A percentile compares a stretch with the other conserved stretches of the same genome.
Evolutionary conservation across 192 early-diverging fungal species (phyloP).

Genomic region (Hyaloraphidium curvatum): DNA sequence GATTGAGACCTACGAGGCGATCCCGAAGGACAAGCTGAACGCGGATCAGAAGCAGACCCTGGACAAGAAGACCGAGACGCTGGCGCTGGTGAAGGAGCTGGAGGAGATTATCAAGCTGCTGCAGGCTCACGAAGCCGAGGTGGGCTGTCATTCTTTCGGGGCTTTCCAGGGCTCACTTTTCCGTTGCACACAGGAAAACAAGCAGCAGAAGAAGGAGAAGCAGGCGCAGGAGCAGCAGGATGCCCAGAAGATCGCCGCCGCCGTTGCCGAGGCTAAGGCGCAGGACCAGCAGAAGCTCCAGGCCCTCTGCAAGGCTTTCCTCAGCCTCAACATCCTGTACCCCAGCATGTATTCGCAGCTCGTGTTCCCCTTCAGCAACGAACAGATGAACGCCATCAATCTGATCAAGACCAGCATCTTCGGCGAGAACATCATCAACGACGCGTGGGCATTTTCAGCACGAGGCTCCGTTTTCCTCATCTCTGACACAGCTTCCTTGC

Average conservation of each 20-base stretch:
- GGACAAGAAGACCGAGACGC: constrained; percentile 19
- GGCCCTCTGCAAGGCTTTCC: too few species aligned
- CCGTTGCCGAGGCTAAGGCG: too few species aligned
- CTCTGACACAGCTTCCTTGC: not conserved
- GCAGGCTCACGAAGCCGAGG: constrained; percentile 14
- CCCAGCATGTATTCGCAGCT: too few species aligned
- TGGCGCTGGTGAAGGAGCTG: constrained; percentile 19
- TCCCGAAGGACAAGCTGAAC: constrained; percentile 15
- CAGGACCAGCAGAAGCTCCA: too few species aligned
- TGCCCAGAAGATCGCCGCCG: too few species aligned
- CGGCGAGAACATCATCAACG: not conserved
- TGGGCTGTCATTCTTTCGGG: not conserved
- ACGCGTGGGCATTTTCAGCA: not conserved
- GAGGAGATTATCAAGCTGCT: constrained; percentile 22
- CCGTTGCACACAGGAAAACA: not conserved
- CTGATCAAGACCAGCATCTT: not conserved
- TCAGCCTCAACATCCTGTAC: too few species aligned
- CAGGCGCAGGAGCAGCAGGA: not conserved
- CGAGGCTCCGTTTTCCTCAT: not conserved
- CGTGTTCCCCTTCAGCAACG: too few species aligned
- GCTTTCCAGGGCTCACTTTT: not conserved
- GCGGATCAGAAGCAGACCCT: constrained; percentile 24
- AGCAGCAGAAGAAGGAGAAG: not conserved
- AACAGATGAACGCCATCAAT: not conserved
- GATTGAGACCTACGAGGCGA: constrained; percentile 21